Base-by-base conservation (phyloP, 306 rosid genomes). In the Oemleria cerasiformis region DNA sequence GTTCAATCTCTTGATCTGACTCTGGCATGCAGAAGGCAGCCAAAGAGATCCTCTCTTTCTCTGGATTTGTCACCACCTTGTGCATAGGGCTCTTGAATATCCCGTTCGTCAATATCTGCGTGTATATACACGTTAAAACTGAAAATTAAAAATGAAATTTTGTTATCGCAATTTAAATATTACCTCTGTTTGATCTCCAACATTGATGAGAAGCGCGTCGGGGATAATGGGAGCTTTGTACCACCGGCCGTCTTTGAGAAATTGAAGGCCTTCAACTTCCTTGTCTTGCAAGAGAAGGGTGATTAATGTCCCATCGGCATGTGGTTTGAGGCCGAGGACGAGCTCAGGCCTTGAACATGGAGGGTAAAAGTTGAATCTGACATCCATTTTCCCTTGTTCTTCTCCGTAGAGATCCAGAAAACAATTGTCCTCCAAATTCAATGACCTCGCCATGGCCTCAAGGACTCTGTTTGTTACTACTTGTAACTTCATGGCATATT, bases 181-280 rank as follows among this genome's bases (percentile, higher is more conserved):
- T 58, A 58, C 63, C 63, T 58, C 63, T 5, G 17, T 2, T 34
- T 86, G 96, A 73, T 92, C 97, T 60, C 97, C 97, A 41, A 92
- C 83, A 63, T 89, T 89, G 58, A 92, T 61, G 68, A 92, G 41
- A 17, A 92, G 83, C 72, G 96, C 92, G 21, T 80, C 71, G 15
- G 90, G 73, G 62, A 87, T 41, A 42, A 87, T 84, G 12, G 96
- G 88, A 64, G 86, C 87, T 72, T 65, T 87, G 57, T 71, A 84
- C 97, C 97, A 92, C 65, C 78, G 66, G 34, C 79, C 75, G 56
- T 78, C 93, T 86, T 81, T 89, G 78, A 71, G 75, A 92, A 64
- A 55, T 77, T 92, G 96, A 38, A 89, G 87, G 58, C 96, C 93
- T 79, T 87, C 94, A 17, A 87, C 88, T 65, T 83, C 82, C 64